Evolutionary conservation across 2,329 filamentous ascomycete genomes (phyloP), one percentile per base, ranked within the genome.

Genomic region (Ascomycota sp.): DNA sequence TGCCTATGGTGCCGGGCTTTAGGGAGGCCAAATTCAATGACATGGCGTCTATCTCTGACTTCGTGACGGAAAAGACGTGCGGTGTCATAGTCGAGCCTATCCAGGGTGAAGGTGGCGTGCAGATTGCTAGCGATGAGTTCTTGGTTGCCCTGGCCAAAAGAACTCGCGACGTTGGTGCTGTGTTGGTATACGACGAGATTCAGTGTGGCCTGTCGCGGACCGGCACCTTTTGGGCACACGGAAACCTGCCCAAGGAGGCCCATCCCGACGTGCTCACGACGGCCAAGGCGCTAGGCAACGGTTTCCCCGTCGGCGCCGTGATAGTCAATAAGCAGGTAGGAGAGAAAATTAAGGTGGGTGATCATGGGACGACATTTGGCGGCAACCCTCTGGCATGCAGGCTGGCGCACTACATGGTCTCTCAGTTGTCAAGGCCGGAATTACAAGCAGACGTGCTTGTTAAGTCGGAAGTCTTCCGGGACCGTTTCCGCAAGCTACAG

Each of bases 81-180:
- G 84, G 82, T 49, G 89, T 98, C 13, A 84, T 98, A 37, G 69
- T 98, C 31, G 89, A 98, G 62, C 89, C 89, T 7, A 92, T 98
- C 39, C 89, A 98, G 57, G 89, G 89, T 37, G 89, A 98, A 58
- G 89, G 89, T 11, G 89, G 89, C 42, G 77, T 98, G 34, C 77
- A 86, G 44, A 72, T 79, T 9, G 89, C 81, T 3, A 76, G 68
- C 1, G 71, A 78, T 4, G 80, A 82, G 42, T 98, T 95, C 54
- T 64, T 98, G 21, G 53, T 72, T 21, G 78, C 82, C 1, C 67
- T 98, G n/a, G 81, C 82, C 37, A 68, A 68, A 49, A 71, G 84
- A 38, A 93, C 84, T 55, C 76, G 74, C 36, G 76, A 82, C 44
- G 82, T 93, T 26, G 82, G 81, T 34, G 84, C 86, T 2, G 71